Evolutionary conservation across 2,329 filamentous ascomycete species (phyloP), one percentile per base, ranked within the genome.

Genomic region (Fusarium piperis): DNA sequence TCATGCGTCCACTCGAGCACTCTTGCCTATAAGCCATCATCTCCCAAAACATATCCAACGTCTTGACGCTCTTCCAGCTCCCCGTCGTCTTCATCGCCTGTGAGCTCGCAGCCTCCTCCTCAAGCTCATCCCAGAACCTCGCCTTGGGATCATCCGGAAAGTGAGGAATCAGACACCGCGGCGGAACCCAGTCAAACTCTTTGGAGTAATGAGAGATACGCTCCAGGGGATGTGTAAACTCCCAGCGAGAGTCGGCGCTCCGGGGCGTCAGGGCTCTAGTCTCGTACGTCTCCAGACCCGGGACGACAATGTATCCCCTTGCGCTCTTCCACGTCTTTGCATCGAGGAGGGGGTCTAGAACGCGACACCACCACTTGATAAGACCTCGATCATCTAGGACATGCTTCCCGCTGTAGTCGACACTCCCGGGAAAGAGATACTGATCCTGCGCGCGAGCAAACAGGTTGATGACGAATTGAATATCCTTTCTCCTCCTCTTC

Each of bases 1-100:
- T 97, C 77, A 97, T 87, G 18, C 95, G 88, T 0, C 96, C 97
- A 35, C 94, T 94, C 1, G 95, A 97, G 78, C 96, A 99, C 78
- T 99, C 96, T 79, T 98, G 96, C 63, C 96, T 88, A 78, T 93
- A 98, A 0, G 95, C 92, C 95, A 99, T 98, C 88, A 97, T 93
- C 69, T 99, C 96, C 96, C 96, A 99, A 78, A 99, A 99, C 74
- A 95, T 91, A n/a, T 95, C 93, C 41, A 99, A 83, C 0, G 90
- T 93, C 78, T 88, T 91, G 26, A 98, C 91, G 66, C 92, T 94
- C 78, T 91, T 93, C 96, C 96, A 99, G 63, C 89, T 86, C 0
- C 93, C 93, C 4, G 84, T 83, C 28, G 84, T 86, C 72, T 89
- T 88, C 72, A 87, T 82, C 60, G 83, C 83, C 6, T 82, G 82